Conservation (phyloP, 192 early-diverging fungal genomes). For the Glomus cerebriforme region DNA sequence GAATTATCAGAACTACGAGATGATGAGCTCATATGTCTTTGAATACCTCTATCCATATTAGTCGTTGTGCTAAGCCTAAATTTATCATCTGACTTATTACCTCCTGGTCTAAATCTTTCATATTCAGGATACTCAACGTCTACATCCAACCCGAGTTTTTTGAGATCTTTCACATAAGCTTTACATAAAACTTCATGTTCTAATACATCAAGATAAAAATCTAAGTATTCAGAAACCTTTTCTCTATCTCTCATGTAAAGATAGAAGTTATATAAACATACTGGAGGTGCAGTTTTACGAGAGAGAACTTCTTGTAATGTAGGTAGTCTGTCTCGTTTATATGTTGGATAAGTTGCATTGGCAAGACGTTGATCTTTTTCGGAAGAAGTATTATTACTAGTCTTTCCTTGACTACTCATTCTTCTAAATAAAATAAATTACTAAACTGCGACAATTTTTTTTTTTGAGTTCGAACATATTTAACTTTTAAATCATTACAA, state of each 20-base stretch:
- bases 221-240: conserved; percentile 63
- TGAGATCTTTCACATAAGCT: conserved; percentile 48
- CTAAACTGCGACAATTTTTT: too few species aligned
- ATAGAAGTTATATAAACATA: conserved; percentile 79
- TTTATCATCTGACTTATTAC: background rate
- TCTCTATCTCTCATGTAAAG: conserved; percentile 69
- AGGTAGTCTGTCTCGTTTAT: conserved; percentile 46
- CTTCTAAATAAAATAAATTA: background rate
- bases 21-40: conserved; percentile 21
- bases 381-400: background rate
- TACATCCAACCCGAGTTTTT: conserved; percentile 34
- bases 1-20: conserved; percentile 6
- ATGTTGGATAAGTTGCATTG: conserved; percentile 3
- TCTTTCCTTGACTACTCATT: background rate
- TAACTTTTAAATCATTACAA: too few species aligned
- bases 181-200: conserved; percentile 71
- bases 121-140: conserved; percentile 27
- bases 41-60: background rate
- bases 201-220: conserved; percentile 76
- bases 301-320: conserved; percentile 68
- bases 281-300: conserved; percentile 66
- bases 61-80: background rate
- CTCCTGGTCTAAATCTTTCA: conserved; percentile 19
- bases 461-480: too few species aligned
- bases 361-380: conserved; percentile 32